Evolutionary conservation across 768 basidiomycete species (phyloP).

Genomic region (Amanita phalloides): DNA sequence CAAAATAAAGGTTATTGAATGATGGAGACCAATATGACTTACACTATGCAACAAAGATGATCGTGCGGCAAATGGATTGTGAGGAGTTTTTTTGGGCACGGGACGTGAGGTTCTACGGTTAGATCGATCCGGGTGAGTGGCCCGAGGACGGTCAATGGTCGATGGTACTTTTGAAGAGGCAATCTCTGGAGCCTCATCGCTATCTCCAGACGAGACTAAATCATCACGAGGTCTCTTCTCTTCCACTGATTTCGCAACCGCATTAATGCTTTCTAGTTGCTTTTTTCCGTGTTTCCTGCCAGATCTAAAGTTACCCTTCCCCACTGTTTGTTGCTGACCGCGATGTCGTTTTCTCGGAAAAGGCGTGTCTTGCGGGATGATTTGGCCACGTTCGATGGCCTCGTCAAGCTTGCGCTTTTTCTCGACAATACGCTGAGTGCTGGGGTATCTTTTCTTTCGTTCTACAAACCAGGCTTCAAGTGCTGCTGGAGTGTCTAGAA

Average conservation of each 20-base stretch:
- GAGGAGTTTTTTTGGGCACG: constrained; percentile 19
- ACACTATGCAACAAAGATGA: constrained; percentile 76
- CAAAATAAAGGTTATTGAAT: constrained; percentile 4
- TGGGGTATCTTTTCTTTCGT: constrained; percentile 81
- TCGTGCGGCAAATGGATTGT: constrained; percentile 57
- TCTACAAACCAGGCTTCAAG: constrained; percentile 83
- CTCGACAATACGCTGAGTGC: constrained; percentile 53
- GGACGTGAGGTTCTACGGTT: neutral
- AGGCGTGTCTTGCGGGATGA: constrained; percentile 36
- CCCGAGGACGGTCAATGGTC: neutral
- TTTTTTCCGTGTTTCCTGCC: neutral
- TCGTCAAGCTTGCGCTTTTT: constrained; percentile 76
- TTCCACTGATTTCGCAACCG: neutral
- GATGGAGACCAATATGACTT: constrained; percentile 14
- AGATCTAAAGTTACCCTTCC: neutral
- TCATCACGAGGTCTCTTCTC: neutral
- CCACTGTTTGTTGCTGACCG: constrained; percentile 11
- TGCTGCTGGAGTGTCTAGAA: constrained; percentile 73
- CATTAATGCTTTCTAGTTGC: neutral
- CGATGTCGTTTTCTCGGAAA: constrained; percentile 32
- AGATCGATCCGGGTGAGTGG: neutral
- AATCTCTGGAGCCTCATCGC: constrained; percentile 44
- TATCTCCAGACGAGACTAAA: constrained; percentile 20
- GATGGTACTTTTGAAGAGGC: constrained; percentile 38
- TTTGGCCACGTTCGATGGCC: constrained; percentile 71